Percentiles rank a stretch among this genome's conserved stretches.
Evolutionary conservation across 2,329 filamentous ascomycete genomes (phyloP).

Genomic region (Fusarium luffae): DNA sequence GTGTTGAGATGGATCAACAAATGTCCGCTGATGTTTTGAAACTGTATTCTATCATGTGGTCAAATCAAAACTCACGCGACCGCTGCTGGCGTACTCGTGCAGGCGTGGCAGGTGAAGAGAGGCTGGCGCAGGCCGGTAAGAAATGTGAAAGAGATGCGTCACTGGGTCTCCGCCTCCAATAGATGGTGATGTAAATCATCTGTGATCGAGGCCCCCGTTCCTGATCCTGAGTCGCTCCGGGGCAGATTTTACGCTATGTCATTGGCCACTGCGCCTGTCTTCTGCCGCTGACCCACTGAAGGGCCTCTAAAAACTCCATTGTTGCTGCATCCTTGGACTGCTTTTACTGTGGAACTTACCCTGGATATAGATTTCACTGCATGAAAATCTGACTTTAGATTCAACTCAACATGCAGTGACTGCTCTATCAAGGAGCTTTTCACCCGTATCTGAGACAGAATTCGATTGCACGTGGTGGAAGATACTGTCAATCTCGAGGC

Average conservation of each 20-base stretch:
- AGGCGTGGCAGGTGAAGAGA: constrained; percentile 40
- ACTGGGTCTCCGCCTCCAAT: constrained; percentile 40
- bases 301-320: constrained; percentile 1
- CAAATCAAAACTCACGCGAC: constrained; percentile 42
- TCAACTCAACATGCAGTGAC: constrained; percentile 2
- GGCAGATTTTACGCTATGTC: constrained; percentile 11
- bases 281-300: constrained; percentile 18
- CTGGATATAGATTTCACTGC: constrained; percentile 21
- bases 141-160: constrained; percentile 38
- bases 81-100: constrained; percentile 25
- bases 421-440: constrained; percentile 14
- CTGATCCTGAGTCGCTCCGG: constrained; percentile 33
- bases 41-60: constrained; percentile 41
- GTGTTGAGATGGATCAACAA: constrained; percentile 26
- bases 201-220: constrained; percentile 33
- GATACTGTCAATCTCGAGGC: neutral
- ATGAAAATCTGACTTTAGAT: constrained; percentile 11
- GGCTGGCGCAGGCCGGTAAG: constrained; percentile 25
- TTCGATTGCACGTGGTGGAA: neutral
- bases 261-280: constrained; percentile 13
- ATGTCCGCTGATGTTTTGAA: constrained; percentile 11
- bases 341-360: constrained; percentile 31
- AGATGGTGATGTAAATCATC: constrained; percentile 36
- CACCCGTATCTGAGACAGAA: constrained; percentile 6
- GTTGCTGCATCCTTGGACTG: constrained; percentile 2